These are phyloP conservation scores for Dendrothele bispora DNA, from an alignment of 768 basidiomycete genomes.

Conservation along the genomic window DNA sequence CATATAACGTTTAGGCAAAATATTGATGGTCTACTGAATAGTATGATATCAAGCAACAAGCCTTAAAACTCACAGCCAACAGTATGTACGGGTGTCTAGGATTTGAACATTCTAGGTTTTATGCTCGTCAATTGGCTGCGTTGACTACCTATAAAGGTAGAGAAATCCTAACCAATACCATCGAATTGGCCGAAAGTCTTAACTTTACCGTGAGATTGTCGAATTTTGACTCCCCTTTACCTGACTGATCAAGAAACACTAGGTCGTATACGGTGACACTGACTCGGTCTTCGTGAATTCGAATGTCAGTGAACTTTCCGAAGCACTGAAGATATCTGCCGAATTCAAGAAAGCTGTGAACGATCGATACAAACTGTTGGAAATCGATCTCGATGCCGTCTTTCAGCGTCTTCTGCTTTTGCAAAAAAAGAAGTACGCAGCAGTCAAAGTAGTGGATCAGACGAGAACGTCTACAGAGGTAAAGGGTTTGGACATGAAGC, in stretches of 20 bases:
- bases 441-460: constrained; percentile 89
- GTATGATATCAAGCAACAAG: constrained; percentile 98
- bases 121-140: constrained; percentile 94
- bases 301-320: constrained; percentile 82
- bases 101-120: constrained; percentile 96
- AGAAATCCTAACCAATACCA: constrained; percentile 92
- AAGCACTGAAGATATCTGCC: constrained; percentile 88
- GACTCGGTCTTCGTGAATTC: constrained; percentile 99
- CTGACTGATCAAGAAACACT: not conserved
- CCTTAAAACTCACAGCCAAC: constrained; percentile 96
- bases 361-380: constrained; percentile 90
- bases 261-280: constrained; percentile 99
- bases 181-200: constrained; percentile 88
- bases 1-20: too few species aligned
- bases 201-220: constrained; percentile 73
- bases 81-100: constrained; percentile 99
- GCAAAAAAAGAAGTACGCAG: constrained; percentile 99
- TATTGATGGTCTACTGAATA: too few species aligned
- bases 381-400: constrained; percentile 94
- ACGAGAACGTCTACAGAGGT: constrained; percentile 79
- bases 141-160: constrained; percentile 97
- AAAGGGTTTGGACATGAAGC: constrained; percentile 99
- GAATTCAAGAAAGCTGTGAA: constrained; percentile 97
- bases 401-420: constrained; percentile 90
- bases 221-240: not conserved